These are phyloP conservation scores for Castanospermum australe DNA, from an alignment of 306 rosid genomes.

Conservation along the genomic window DNA sequence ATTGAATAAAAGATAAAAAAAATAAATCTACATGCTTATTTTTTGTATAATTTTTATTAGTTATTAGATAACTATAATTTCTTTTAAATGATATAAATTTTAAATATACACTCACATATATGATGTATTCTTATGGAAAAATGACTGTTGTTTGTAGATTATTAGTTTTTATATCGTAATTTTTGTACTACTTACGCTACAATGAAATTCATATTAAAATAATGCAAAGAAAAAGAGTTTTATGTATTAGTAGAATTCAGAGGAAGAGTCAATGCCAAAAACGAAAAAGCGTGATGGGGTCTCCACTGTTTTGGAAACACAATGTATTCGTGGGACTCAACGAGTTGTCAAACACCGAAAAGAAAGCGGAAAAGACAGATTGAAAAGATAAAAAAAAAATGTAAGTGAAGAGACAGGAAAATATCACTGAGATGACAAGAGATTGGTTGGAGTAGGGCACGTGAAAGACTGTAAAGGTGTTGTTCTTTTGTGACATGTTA, in stretches of 20 bases:
- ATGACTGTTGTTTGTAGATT: no score
- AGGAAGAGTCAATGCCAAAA: background rate
- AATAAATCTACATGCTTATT: background rate
- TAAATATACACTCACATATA: no score
- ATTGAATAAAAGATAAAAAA: background rate
- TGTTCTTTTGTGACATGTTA: background rate
- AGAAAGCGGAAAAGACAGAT: background rate
- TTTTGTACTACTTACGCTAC: no score
- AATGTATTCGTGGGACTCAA: background rate
- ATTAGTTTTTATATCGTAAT: no score
- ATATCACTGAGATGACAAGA: background rate
- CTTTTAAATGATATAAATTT: no score
- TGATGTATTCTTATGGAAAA: no score
- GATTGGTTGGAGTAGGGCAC: background rate
- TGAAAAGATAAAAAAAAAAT: background rate
- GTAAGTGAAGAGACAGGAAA: background rate
- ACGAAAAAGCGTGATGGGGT: background rate
- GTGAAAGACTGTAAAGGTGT: background rate
- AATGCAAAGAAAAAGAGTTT: no score
- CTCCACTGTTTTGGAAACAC: no score
- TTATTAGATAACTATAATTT: no score
- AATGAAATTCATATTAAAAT: no score
- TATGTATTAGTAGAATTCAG: no score
- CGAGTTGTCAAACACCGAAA: background rate
- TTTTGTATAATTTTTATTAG: no score